phyloP scores from a whole-genome alignment of 345 rosid species.

The Moricandia moricandioides region DNA sequence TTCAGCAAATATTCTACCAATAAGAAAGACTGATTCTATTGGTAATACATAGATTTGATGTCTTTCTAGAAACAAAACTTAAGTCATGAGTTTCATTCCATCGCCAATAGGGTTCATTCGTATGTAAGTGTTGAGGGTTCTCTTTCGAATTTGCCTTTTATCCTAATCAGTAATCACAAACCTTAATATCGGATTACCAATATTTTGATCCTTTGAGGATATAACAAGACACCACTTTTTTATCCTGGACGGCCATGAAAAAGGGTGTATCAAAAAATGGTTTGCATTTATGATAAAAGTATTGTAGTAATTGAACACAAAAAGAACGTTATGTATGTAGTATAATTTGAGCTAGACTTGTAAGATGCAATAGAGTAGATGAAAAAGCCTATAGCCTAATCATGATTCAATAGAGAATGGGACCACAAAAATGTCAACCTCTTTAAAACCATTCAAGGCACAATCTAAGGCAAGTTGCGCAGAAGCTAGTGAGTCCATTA shows the following conservation, averaged over 20 bases:
- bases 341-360: not conserved
- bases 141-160: not conserved
- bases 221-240: not conserved
- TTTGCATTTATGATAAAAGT: not conserved
- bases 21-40: constrained; percentile 34
- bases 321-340: not conserved
- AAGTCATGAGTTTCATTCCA: constrained; percentile 10
- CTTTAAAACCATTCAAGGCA: constrained; percentile 18
- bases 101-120: constrained; percentile 6
- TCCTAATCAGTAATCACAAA: constrained; percentile 9
- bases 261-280: not conserved
- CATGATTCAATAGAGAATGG: not conserved
- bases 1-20: constrained; percentile 26
- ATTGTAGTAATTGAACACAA: not conserved
- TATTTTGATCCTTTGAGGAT: not conserved
- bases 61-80: constrained; percentile 23
- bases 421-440: constrained; percentile 26
- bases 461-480: constrained; percentile 29
- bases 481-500: constrained; percentile 26
- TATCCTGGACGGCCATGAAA: not conserved
- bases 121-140: not conserved
- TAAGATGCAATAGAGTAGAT: not conserved
- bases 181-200: constrained; percentile 15
- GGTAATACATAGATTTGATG: constrained; percentile 33
- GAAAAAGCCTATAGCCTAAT: not conserved